Evolutionary conservation across 257 asterid species (phyloP).

Genomic region (Przewalskia tangutica): DNA sequence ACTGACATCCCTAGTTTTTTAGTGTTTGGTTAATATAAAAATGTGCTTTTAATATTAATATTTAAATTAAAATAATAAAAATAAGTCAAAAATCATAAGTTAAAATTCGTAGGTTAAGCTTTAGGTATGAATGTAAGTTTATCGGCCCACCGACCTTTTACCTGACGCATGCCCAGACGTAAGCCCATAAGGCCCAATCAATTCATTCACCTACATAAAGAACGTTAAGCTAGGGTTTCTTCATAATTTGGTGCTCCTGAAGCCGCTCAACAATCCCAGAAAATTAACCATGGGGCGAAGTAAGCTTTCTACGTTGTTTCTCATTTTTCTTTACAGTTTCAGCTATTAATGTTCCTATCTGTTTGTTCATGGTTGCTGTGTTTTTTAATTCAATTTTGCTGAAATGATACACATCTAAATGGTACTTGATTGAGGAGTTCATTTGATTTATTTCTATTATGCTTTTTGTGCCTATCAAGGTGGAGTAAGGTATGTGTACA

Average conservation of each 20-base stretch:
- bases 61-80: no score
- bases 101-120: neutral
- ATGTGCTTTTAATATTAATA: no score
- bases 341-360: neutral
- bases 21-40: no score
- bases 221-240: neutral
- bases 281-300: slow-evolving; percentile 64
- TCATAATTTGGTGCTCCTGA: neutral
- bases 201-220: slow-evolving; percentile 2
- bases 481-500: no score
- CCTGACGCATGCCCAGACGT: neutral
- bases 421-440: no score
- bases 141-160: neutral
- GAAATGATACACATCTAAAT: neutral
- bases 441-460: neutral
- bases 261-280: slow-evolving; percentile 8
- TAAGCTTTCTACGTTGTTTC: slow-evolving; percentile 10
- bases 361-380: neutral
- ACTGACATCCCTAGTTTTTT: no score
- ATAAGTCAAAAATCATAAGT: no score
- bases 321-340: neutral
- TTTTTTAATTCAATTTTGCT: neutral
- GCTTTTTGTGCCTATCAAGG: neutral
- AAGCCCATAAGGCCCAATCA: neutral
- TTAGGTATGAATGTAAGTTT: neutral